A percentile compares a stretch with the other conserved stretches of the same genome.
Conservation (phyloP, 2,329 filamentous ascomycete genomes). For the Aspergillus piperis region DNA sequence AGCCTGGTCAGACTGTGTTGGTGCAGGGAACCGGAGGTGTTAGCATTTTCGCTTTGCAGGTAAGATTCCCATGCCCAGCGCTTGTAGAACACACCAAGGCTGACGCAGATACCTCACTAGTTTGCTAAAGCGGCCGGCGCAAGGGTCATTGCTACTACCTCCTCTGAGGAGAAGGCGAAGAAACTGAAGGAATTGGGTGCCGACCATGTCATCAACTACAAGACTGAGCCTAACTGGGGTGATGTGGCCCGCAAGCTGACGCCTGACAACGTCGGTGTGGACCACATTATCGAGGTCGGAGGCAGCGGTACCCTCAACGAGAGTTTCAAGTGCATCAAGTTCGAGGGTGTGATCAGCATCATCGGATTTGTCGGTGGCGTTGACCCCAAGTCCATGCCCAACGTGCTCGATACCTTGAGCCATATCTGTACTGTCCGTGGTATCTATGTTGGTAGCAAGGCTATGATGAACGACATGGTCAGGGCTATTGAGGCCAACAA, state of each 20-base stretch:
- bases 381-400: slow-evolving; percentile 50
- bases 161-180: slow-evolving; percentile 56
- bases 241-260: slow-evolving; percentile 54
- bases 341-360: slow-evolving; percentile 58
- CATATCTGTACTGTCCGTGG: slow-evolving; percentile 59
- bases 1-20: slow-evolving; percentile 58
- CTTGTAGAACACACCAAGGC: background rate
- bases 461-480: slow-evolving; percentile 62
- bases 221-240: slow-evolving; percentile 60
- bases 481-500: slow-evolving; percentile 59
- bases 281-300: slow-evolving; percentile 67
- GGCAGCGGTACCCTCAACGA: slow-evolving; percentile 63
- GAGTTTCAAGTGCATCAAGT: slow-evolving; percentile 55
- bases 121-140: slow-evolving; percentile 55
- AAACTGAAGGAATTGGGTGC: slow-evolving; percentile 59
- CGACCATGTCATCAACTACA: slow-evolving; percentile 63
- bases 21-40: slow-evolving; percentile 65
- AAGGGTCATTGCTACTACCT: slow-evolving; percentile 61
- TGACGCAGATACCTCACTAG: slow-evolving; percentile 21
- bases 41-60: slow-evolving; percentile 58
- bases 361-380: slow-evolving; percentile 60
- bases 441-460: slow-evolving; percentile 57
- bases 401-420: slow-evolving; percentile 53
- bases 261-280: slow-evolving; percentile 56
- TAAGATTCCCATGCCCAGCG: slow-evolving; percentile 17